Evolutionary conservation across 805 yeast species (phyloP), one percentile per base, ranked within the genome.

Genomic region (Wickerhamiella brachini): DNA sequence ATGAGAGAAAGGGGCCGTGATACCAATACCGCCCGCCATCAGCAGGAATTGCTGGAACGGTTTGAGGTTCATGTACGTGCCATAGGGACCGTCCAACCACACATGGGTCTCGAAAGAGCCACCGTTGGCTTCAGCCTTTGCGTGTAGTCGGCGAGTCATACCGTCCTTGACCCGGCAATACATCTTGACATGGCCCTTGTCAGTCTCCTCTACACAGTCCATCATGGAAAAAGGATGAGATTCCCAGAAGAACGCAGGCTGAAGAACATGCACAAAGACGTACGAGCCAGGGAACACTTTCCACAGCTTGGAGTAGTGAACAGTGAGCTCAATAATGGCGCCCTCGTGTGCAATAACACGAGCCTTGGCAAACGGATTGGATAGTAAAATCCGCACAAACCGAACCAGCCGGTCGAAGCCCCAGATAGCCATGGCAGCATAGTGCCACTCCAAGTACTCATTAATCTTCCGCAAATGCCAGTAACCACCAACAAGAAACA

Each of bases 41-140:
- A 69, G 68, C 23, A 71, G 64, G 9, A 67, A 71, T 48, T 64
- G 66, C 50, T 65, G 67, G 63, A 66, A 71, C 48, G 62, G 64
- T 44, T 64, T 59, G 47, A 68, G 66, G 39, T 74, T 73, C 2
- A 69, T 59, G 15, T 61, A 60, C 20, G 65, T 63, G 1, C 85
- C 85, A 57, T 81, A 81, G 2, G 84, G 81, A 0, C 86, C 86
- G 59, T 81, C 86, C 12, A 79, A 60, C 26, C 72, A 66, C 17
- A 77, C 71, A 62, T 59, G 26, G 5, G 53, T 49, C 17, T 41
- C 44, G 29, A 59, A 52, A 34, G 53, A 60, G 49, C 59, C 70
- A 34, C 61, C 68, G 52, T 52, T 58, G 23, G 56, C 62, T 22
- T 58, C 29, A 15, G 72, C 55, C 48, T 64, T 63, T 20, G 62